Conservation (phyloP, 441 rosid species). For the Pelargonium myrrhifolium region DNA sequence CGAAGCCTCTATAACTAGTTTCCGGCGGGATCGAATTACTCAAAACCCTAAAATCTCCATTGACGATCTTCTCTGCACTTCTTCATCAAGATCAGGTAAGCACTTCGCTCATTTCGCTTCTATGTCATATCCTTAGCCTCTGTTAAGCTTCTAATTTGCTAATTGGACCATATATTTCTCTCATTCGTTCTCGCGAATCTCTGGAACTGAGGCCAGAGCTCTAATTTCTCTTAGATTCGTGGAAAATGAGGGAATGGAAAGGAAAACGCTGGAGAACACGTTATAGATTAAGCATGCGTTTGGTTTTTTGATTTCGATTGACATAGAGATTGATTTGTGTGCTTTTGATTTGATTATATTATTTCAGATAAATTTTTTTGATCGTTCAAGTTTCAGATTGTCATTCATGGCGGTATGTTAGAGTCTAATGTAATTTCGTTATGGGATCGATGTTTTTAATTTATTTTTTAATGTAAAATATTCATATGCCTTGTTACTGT, state of each 20-base stretch:
- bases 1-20: too few relatives aligned
- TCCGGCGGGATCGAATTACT: too few relatives aligned
- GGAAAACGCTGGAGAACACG: neutral
- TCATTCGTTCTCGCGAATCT: too few relatives aligned
- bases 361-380: neutral
- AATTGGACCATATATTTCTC: too few relatives aligned
- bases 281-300: neutral
- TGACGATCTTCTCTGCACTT: neutral
- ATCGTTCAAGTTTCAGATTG: neutral
- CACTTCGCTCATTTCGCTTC: neutral
- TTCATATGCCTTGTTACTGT: constrained; percentile 1
- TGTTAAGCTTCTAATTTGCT: too few relatives aligned
- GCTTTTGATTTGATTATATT: neutral
- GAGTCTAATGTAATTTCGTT: too few relatives aligned
- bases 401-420: neutral
- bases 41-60: constrained; percentile 2
- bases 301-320: neutral
- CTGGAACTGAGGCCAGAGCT: neutral
- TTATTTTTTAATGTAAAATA: neutral
- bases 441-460: neutral
- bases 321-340: neutral
- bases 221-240: neutral
- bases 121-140: too few relatives aligned
- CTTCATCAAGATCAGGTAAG: constrained; percentile 1
- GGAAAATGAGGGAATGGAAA: neutral